phyloP scores from a whole-genome alignment of 495 filamentous ascomycete genomes.

The Trichoderma virens region DNA sequence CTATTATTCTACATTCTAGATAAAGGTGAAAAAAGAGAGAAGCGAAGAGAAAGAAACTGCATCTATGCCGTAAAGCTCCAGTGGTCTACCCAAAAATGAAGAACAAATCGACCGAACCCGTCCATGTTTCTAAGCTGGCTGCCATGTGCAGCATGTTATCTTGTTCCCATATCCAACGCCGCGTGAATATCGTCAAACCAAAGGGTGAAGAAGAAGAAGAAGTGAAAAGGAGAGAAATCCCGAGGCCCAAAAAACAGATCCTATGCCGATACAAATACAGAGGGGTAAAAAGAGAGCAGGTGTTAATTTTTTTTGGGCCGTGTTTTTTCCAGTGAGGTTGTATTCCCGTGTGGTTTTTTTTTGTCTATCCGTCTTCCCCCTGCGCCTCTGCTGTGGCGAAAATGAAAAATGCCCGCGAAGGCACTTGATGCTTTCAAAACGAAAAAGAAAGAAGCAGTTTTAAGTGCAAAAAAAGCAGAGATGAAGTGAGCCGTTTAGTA shows the following conservation, averaged over 20 bases:
- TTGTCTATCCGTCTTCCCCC: constrained; percentile 2
- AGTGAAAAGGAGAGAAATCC: not conserved
- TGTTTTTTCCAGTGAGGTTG: not conserved
- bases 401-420: not conserved
- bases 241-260: not conserved
- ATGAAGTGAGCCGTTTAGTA: not conserved
- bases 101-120: not conserved
- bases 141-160: not conserved
- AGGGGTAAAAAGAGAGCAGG: not conserved
- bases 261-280: not conserved
- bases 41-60: not conserved
- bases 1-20: constrained; percentile 10
- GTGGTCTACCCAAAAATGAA: not conserved
- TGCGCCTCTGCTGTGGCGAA: not conserved
- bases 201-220: not conserved
- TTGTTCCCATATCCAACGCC: not conserved
- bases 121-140: constrained; percentile 11
- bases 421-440: not conserved
- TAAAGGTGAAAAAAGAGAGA: not conserved
- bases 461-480: not conserved
- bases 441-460: not conserved
- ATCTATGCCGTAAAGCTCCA: not conserved
- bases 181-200: not conserved
- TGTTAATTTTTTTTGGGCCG: not conserved
- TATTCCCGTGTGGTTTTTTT: not conserved